phyloP scores from a whole-genome alignment of 176 grass and related monocot species.

The Zoysia pacifica region DNA sequence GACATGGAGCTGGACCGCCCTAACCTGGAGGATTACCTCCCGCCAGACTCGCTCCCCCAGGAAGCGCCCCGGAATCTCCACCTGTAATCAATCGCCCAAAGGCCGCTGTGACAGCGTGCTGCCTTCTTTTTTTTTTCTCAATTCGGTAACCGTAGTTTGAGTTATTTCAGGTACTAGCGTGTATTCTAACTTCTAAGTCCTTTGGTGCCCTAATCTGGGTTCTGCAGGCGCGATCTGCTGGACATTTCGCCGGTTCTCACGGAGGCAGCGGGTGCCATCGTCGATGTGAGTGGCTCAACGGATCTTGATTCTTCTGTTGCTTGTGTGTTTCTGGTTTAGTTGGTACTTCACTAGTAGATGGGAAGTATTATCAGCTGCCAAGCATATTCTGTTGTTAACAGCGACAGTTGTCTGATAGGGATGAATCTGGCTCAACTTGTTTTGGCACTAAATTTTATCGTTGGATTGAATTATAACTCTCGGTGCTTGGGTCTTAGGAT shows the following conservation, averaged over 20 bases:
- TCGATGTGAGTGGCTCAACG: slow-evolving; percentile 66
- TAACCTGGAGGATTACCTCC: slow-evolving; percentile 10
- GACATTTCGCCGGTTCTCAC: slow-evolving; percentile 93
- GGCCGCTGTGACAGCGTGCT: background rate
- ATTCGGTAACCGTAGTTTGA: background rate
- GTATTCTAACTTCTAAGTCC: slow-evolving; percentile 6
- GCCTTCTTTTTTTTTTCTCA: background rate
- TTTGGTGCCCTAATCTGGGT: background rate
- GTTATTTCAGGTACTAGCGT: background rate
- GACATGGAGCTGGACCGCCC: slow-evolving; percentile 4
- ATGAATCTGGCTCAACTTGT: too few relatives aligned
- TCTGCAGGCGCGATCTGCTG: slow-evolving; percentile 82
- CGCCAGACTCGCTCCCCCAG: background rate
- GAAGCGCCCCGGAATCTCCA: slow-evolving; percentile 1
- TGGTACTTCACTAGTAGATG: too few relatives aligned
- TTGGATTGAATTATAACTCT: too few relatives aligned
- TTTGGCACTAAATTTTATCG: too few relatives aligned
- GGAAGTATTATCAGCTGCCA: too few relatives aligned
- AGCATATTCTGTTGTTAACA: too few relatives aligned
- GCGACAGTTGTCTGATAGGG: too few relatives aligned
- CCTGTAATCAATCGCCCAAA: background rate
- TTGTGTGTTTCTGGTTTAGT: background rate
- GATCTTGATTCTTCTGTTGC: background rate
- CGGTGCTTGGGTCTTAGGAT: too few relatives aligned
- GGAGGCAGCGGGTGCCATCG: slow-evolving; percentile 90